Evolutionary conservation across 352 stramenopile genomes (phyloP), one percentile per base, ranked within the genome.

Genomic region (Phytophthora crassamura): DNA sequence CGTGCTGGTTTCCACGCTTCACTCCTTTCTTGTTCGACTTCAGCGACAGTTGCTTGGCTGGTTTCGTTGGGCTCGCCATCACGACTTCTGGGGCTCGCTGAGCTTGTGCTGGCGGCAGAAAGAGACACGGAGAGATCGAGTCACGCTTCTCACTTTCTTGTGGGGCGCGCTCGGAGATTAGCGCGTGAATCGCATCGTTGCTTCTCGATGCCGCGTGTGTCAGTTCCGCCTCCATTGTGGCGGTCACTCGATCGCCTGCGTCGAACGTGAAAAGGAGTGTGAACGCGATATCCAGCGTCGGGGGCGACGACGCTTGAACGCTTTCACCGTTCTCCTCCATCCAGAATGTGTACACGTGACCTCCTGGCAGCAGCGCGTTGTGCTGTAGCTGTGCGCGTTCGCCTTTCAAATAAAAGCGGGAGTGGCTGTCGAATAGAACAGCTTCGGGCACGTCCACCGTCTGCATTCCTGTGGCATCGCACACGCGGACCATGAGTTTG

Each of bases 301-400:
- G 32, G 3, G 67, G 33, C 2, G 53, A 11, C n/a, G 57, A 56
- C 15, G 59, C 20, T 39, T 67, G 40, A 43, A 56, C 39, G 14
- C 40, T 61, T 11, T 38, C 14, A 15, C 42, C 48, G 33, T 35
- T 47, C 22, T 75, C 55, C 50, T 88, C 72, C 30, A 87, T 74
- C 85, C 85, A 93, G 48, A 93, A 90, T 6, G 82, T 85, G 57
- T 93, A 93, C 9, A 86, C 67, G 48, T 88, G 73, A 42, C 78
- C 62, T 40, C 85, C 84, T 45, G 81, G 76, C 7, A 90, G 43
- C 8, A 82, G 16, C 7, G 65, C 75, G 8, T 82, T 72, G 48
- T 76, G 61, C 22, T 84, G 59, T 4, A 91, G 51, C 22, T 77
- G 77, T 5, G 74, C 69, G 4, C 68, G 74, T 9, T 69, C 71